phyloP scores from a whole-genome alignment of 495 filamentous ascomycete genomes.

The Podospora conica region DNA sequence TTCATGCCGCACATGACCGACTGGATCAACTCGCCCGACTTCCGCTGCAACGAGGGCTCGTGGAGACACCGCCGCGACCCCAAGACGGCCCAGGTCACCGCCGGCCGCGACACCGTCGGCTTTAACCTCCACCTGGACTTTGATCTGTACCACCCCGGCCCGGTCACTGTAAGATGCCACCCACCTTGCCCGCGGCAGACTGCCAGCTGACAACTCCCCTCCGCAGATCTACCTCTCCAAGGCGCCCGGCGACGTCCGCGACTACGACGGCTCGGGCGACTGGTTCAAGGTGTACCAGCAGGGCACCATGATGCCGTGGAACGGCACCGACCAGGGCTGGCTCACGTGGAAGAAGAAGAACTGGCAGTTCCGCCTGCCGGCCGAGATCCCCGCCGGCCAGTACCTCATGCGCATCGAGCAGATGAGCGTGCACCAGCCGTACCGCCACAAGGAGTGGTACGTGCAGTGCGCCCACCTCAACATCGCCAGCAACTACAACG shows the following conservation, averaged over 20 bases:
- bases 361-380: conserved; percentile 15
- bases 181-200: not conserved
- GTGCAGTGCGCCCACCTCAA: conserved; percentile 45
- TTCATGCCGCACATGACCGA: conserved; percentile 35
- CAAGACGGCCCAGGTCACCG: conserved; percentile 17
- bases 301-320: conserved; percentile 13
- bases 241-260: conserved; percentile 34
- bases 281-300: conserved; percentile 46
- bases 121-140: conserved; percentile 25
- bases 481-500: conserved; percentile 26
- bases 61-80: conserved; percentile 12
- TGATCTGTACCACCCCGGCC: conserved; percentile 17
- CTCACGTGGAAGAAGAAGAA: conserved; percentile 13
- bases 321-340: conserved; percentile 21
- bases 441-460: conserved; percentile 45
- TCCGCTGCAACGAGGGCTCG: conserved; percentile 20
- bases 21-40: conserved; percentile 34
- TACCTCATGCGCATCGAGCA: conserved; percentile 51
- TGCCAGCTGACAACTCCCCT: not conserved
- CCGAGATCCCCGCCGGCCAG: conserved; percentile 33
- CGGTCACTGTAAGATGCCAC: conserved; percentile 4
- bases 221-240: conserved; percentile 39
- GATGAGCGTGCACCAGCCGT: conserved; percentile 43
- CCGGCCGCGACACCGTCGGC: conserved; percentile 12
- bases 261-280: conserved; percentile 41